These are phyloP conservation scores for Colletotrichum sp. DNA, from an alignment of 2,329 filamentous ascomycete genomes.

Conservation along the genomic window DNA sequence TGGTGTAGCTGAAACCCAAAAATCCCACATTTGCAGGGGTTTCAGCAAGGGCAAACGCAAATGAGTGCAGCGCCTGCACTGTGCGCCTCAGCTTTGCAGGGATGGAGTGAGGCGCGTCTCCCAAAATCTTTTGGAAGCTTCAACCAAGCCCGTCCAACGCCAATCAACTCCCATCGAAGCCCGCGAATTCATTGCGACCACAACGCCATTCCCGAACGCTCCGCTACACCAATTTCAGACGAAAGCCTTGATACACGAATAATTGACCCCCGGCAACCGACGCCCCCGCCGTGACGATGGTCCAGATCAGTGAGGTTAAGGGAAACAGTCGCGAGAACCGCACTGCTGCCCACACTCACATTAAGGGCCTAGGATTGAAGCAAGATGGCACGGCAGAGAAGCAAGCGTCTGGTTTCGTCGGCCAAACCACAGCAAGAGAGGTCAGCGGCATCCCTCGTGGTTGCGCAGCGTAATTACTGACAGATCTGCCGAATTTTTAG, in stretches of 20 bases:
- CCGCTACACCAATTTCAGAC: neutral
- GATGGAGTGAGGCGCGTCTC: slow-evolving; percentile 19
- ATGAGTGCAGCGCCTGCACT: slow-evolving; percentile 2
- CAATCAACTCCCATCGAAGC: neutral
- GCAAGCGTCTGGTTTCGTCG: slow-evolving; percentile 84
- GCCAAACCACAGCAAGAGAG: slow-evolving; percentile 87
- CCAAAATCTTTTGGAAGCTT: slow-evolving; percentile 25
- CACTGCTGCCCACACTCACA: slow-evolving; percentile 96
- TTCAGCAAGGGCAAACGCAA: no score
- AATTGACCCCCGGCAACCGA: slow-evolving; percentile 20
- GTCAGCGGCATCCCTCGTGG: slow-evolving; percentile 50
- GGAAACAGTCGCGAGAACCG: slow-evolving; percentile 93
- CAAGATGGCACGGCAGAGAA: slow-evolving; percentile 85
- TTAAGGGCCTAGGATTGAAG: slow-evolving; percentile 90
- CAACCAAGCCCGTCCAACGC: slow-evolving; percentile 10
- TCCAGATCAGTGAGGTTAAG: slow-evolving; percentile 93
- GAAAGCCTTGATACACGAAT: slow-evolving; percentile 4
- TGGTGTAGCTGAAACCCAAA: no score
- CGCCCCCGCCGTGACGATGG: slow-evolving; percentile 61
- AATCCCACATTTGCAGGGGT: no score
- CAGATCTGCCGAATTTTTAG: slow-evolving; percentile 46
- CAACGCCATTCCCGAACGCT: neutral
- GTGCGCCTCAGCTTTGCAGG: slow-evolving; percentile 19
- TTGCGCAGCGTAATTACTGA: neutral
- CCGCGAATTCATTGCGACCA: neutral